These are phyloP conservation scores for Ceratocystiopsis brevicomis DNA, from an alignment of 2,329 filamentous ascomycete genomes.

Conservation along the genomic window DNA sequence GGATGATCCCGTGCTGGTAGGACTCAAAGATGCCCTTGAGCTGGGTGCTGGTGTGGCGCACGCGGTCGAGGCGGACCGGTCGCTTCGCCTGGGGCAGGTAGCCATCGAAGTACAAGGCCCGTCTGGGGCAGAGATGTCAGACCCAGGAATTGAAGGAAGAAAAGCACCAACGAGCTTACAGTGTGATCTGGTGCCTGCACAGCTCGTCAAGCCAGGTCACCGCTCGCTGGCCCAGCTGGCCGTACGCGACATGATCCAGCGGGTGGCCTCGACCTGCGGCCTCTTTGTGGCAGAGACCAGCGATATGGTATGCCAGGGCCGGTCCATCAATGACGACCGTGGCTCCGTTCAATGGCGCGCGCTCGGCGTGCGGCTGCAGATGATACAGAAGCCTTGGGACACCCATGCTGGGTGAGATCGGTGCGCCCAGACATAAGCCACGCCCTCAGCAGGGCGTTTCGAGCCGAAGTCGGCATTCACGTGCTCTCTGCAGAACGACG, in stretches of 20 bases:
- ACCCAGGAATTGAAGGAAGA: background rate
- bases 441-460: too few species aligned
- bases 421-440: too few species aligned
- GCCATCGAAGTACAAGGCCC: conserved; percentile 71
- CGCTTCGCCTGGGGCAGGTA: conserved; percentile 52
- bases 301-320: conserved; percentile 12
- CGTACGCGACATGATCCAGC: conserved; percentile 10
- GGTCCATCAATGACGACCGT: conserved; percentile 13
- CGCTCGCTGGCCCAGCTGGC: conserved; percentile 8
- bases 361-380: conserved; percentile 10
- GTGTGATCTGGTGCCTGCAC: conserved; percentile 4
- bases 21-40: conserved; percentile 30
- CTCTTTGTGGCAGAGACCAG: conserved; percentile 6
- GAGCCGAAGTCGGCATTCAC: too few species aligned
- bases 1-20: conserved; percentile 5
- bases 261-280: conserved; percentile 5
- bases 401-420: conserved; percentile 9
- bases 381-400: conserved; percentile 10
- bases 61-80: conserved; percentile 38
- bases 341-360: conserved; percentile 5
- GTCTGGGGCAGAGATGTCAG: conserved; percentile 22
- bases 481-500: too few species aligned
- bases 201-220: conserved; percentile 10
- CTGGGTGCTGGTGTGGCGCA: conserved; percentile 36
- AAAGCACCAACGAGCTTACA: conserved; percentile 1